A percentile compares a stretch with the other conserved stretches of the same genome.
phyloP scores from a whole-genome alignment of 2,329 filamentous ascomycete species.

The Stromatinia cepivora region DNA sequence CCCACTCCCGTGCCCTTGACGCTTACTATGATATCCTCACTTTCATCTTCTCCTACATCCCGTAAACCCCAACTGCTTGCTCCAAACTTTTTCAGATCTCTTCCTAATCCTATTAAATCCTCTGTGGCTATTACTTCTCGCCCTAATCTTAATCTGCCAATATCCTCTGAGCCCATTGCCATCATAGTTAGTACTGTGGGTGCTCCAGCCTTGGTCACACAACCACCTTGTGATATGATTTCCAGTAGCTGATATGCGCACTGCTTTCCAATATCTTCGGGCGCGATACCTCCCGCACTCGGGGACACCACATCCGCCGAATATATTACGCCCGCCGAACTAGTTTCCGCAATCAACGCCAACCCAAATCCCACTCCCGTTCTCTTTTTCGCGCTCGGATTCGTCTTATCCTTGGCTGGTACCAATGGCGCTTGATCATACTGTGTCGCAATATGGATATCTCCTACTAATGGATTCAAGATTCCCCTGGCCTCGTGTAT shows the following conservation, averaged over 20 bases:
- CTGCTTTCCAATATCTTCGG: conserved; percentile 85
- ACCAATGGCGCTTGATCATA: conserved; percentile 68
- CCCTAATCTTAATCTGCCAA: conserved; percentile 80
- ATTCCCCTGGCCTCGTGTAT: conserved; percentile 87
- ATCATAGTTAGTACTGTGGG: conserved; percentile 81
- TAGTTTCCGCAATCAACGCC: conserved; percentile 89
- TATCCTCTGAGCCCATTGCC: conserved; percentile 97
- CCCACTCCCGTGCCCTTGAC: conserved; percentile 92
- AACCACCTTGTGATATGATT: conserved; percentile 77
- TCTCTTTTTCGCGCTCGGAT: conserved; percentile 60
- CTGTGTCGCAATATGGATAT: conserved; percentile 85
- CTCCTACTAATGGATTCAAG: conserved; percentile 79
- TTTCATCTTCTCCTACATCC: conserved; percentile 64
- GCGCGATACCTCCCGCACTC: conserved; percentile 75
- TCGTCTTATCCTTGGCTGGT: conserved; percentile 53
- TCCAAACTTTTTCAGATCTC: conserved; percentile 86
- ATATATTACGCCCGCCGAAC: conserved; percentile 75
- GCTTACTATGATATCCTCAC: conserved; percentile 75
- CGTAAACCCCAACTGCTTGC: conserved; percentile 88
- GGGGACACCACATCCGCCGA: conserved; percentile 80
- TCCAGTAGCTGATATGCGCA: conserved; percentile 91
- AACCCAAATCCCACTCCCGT: conserved; percentile 90
- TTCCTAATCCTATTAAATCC: conserved; percentile 73
- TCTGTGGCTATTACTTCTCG: conserved; percentile 80
- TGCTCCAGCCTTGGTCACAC: conserved; percentile 70